Base-by-base conservation (phyloP, 345 rosid genomes). In the Eucalyptus shirleyi region DNA sequence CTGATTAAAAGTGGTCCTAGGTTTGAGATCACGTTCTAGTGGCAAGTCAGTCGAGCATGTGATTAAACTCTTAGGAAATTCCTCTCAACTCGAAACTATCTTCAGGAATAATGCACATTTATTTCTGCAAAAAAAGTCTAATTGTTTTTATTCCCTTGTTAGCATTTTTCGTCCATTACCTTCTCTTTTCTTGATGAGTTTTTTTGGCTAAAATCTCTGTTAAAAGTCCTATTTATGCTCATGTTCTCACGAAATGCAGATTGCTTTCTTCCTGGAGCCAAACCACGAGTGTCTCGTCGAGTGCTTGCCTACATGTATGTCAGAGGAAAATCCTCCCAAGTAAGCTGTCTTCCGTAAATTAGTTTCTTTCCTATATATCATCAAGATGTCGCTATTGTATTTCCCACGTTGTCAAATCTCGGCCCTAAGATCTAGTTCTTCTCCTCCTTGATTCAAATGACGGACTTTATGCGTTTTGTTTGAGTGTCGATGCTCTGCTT, bases 301-400 rank as follows among this genome's bases (percentile, higher is more conserved):
- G 93, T 97, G 99, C 93, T 93, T 98, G 92, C 99, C 98, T 17
- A 94, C 98, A 50, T 96, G 99, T 96, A 94, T 92, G 90, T 95
- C 96, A 3, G 96, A 93, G 89, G 92, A 89, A 9, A 93, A 94
- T 59, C 95, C 95, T 90, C 96, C 99, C 56, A 95, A 92, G 99
- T 98, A 95, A 94, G 99, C 90, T 24, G 50, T 26, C 32, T 50
- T 86, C 0, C 8, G 13, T 32, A 11, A 2, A 72, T 72, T 9
- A 72, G 44, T 37, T 72, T 72, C 82, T 19, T 72, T 10, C 44
- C 26, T 72, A 34, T 69, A 32, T 34, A 34, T 34, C 81, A 69
- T 69, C 13, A 9, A 4, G 8, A 69, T 69, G 81, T 40, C 1
- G 81, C 14, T 18, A 34, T 34, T 69, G 3, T 69, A 3, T 34